Percentiles rank a stretch among this genome's conserved stretches.
phyloP scores from a whole-genome alignment of 2,329 filamentous ascomycete genomes.

The Verticillium tricorpus region DNA sequence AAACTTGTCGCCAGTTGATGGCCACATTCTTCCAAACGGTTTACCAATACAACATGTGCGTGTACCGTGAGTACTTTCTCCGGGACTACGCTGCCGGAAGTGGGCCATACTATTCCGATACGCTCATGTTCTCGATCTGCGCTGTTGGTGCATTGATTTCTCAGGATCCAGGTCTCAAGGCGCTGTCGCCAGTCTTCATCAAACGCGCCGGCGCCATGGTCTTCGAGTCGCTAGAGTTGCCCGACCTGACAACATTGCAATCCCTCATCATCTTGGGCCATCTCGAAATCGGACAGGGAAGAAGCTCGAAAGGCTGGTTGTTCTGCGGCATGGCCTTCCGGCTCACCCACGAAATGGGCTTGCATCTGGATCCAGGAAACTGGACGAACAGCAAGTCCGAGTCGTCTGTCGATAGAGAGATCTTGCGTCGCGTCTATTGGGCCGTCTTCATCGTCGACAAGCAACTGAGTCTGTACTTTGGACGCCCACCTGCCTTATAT shows the following conservation, averaged over 20 bases:
- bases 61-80: slow-evolving; percentile 47
- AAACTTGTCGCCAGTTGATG: slow-evolving; percentile 39
- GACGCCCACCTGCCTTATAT: slow-evolving; percentile 43
- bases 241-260: slow-evolving; percentile 42
- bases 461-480: slow-evolving; percentile 47
- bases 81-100: slow-evolving; percentile 41
- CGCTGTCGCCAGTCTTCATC: slow-evolving; percentile 37
- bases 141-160: slow-evolving; percentile 43
- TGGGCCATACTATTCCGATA: slow-evolving; percentile 44
- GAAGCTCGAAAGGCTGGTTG: slow-evolving; percentile 45
- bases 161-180: slow-evolving; percentile 26
- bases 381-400: slow-evolving; percentile 35
- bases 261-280: slow-evolving; percentile 40
- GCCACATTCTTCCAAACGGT: slow-evolving; percentile 42
- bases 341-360: slow-evolving; percentile 46
- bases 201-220: slow-evolving; percentile 40
- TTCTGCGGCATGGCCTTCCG: slow-evolving; percentile 49
- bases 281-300: slow-evolving; percentile 40
- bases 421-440: slow-evolving; percentile 45
- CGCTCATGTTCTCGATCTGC: slow-evolving; percentile 44
- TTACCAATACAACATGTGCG: slow-evolving; percentile 44
- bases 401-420: slow-evolving; percentile 37
- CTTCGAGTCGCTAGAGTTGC: slow-evolving; percentile 37
- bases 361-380: slow-evolving; percentile 46
- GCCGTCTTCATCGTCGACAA: slow-evolving; percentile 45